Percentiles rank a stretch among this genome's conserved stretches.
Evolutionary conservation across 208 protist species (phyloP).

Genomic region (Leptomonas pyrrhocoris): DNA sequence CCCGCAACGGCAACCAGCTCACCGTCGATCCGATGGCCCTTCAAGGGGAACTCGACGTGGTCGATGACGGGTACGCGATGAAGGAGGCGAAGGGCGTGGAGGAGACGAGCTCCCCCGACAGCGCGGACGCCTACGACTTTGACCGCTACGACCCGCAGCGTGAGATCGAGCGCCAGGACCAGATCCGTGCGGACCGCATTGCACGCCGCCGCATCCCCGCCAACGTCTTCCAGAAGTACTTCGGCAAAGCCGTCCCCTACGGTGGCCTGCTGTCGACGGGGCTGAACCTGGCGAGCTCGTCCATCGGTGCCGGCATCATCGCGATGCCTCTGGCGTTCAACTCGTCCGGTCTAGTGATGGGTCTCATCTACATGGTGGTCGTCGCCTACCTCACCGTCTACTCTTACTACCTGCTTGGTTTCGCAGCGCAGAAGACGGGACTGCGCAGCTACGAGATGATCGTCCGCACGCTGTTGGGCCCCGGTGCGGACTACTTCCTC

Average conservation of each 20-base stretch:
- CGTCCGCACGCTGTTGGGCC: conserved; percentile 48
- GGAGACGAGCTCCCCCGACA: conserved; percentile 10
- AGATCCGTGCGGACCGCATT: conserved; percentile 29
- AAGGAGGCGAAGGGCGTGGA: conserved; percentile 1
- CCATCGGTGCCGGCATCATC: conserved; percentile 71
- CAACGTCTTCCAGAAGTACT: conserved; percentile 35
- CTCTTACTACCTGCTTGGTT: conserved; percentile 58
- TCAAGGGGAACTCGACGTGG: background rate
- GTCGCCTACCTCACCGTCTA: conserved; percentile 59
- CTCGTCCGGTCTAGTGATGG: conserved; percentile 46
- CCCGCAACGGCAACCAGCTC: background rate
- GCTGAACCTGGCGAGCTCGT: conserved; percentile 56
- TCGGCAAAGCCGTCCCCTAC: conserved; percentile 51
- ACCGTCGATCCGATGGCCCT: conserved; percentile 4
- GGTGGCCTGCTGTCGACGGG: conserved; percentile 53
- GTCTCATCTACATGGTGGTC: conserved; percentile 33
- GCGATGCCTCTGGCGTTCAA: conserved; percentile 58
- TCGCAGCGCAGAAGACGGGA: conserved; percentile 37
- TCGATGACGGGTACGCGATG: background rate
- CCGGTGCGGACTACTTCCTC: conserved; percentile 58
- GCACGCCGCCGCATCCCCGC: conserved; percentile 30
- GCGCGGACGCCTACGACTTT: conserved; percentile 16
- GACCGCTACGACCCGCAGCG: conserved; percentile 16
- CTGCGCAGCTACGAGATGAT: conserved; percentile 52
- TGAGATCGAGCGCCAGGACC: conserved; percentile 17